These are phyloP conservation scores for Phaseolus coccineus DNA, from an alignment of 331 rosid genomes.

Conservation along the genomic window DNA sequence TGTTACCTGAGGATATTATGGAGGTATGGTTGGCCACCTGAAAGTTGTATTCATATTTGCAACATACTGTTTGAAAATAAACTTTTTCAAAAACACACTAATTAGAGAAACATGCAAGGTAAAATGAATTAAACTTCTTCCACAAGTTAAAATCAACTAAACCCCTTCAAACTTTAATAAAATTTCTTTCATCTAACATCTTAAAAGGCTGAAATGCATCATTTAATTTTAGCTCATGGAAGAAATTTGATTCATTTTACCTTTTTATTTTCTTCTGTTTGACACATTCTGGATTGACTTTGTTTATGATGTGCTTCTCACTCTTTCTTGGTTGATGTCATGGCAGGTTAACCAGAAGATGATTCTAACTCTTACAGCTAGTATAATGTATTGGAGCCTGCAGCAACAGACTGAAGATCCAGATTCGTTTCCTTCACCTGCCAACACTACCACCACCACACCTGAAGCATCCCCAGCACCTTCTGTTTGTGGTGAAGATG, in stretches of 20 bases:
- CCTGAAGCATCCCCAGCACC: slow-evolving; percentile 77
- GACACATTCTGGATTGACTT: not conserved
- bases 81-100: not conserved
- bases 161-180: not conserved
- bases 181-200: not conserved
- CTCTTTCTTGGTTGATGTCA: slow-evolving; percentile 33
- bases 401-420: slow-evolving; percentile 69
- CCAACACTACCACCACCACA: slow-evolving; percentile 49
- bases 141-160: not conserved
- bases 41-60: slow-evolving; percentile 5
- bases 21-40: slow-evolving; percentile 59
- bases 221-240: not conserved
- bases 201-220: not conserved
- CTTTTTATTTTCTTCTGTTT: not conserved
- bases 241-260: not conserved
- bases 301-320: not conserved
- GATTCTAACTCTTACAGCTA: slow-evolving; percentile 86
- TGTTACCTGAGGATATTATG: slow-evolving; percentile 89
- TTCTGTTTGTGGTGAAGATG: slow-evolving; percentile 81
- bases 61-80: not conserved
- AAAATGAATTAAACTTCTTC: not conserved
- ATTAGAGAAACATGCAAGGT: not conserved
- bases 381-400: slow-evolving; percentile 94
- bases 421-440: slow-evolving; percentile 61
- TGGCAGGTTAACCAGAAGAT: slow-evolving; percentile 97